Percentiles rank a stretch among this genome's conserved stretches.
Conservation (phyloP, 1,139 yeast genomes). For the Williopsis jadinii region DNA sequence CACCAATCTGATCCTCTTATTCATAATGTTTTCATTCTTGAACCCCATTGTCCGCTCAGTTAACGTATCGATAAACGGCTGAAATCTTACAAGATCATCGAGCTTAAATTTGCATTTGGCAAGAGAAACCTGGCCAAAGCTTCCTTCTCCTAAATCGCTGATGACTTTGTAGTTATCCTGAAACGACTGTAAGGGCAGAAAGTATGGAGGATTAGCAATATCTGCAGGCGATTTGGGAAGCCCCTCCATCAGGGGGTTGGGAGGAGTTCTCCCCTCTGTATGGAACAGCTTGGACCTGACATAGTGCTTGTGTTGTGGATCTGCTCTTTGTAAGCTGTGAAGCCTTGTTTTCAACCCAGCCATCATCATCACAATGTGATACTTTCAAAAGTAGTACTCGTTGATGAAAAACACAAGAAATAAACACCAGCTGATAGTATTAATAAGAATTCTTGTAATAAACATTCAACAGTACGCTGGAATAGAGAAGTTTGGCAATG, state of each 20-base stretch:
- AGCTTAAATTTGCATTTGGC: slow-evolving; percentile 38
- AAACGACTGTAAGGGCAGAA: slow-evolving; percentile 38
- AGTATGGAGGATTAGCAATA: slow-evolving; percentile 29
- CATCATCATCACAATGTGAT: background rate
- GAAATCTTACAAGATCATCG: slow-evolving; percentile 15
- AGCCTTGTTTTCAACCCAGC: background rate
- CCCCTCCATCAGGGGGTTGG: background rate
- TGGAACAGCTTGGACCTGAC: too few species aligned
- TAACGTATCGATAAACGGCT: slow-evolving; percentile 34
- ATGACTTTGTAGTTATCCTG: slow-evolving; percentile 42
- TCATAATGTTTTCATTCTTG: slow-evolving; percentile 24
- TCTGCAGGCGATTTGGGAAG: slow-evolving; percentile 25
- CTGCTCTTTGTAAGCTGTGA: background rate
- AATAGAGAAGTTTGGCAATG: background rate
- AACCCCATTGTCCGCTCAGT: slow-evolving; percentile 29
- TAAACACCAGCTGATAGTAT: background rate
- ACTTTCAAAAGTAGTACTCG: background rate
- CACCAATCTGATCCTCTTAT: slow-evolving; percentile 42
- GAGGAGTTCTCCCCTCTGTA: too few species aligned
- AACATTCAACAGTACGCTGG: background rate
- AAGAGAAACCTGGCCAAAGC: slow-evolving; percentile 67
- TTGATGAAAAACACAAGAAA: background rate
- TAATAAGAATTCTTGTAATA: background rate
- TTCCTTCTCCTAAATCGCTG: slow-evolving; percentile 61
- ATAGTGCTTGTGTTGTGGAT: background rate